phyloP scores from a whole-genome alignment of 192 early-diverging fungal species.

The Pecoramyces ruminantium region DNA sequence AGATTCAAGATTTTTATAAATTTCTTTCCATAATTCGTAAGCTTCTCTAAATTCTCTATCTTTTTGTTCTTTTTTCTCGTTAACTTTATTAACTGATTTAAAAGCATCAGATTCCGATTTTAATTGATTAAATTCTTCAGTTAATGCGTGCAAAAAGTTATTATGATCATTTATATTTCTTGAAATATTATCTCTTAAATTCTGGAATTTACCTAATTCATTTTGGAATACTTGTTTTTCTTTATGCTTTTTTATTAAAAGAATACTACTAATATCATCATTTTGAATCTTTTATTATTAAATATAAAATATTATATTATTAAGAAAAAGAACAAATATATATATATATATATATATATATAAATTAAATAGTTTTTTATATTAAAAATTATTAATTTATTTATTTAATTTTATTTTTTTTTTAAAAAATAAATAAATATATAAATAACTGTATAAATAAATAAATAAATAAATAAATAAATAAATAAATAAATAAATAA shows the following conservation, averaged over 20 bases:
- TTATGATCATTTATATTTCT: conserved; percentile 56
- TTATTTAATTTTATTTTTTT: no score
- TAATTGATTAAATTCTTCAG: conserved; percentile 46
- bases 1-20: conserved; percentile 45
- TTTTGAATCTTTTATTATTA: conserved; percentile 35
- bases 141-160: conserved; percentile 54
- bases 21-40: conserved; percentile 48
- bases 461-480: not conserved
- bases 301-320: no score
- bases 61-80: conserved; percentile 44
- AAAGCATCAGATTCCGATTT: conserved; percentile 16
- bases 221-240: conserved; percentile 74
- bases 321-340: not conserved
- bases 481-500: not conserved
- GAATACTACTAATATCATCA: conserved; percentile 73
- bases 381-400: no score
- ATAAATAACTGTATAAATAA: not conserved
- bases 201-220: conserved; percentile 82
- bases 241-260: conserved; percentile 67
- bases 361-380: no score
- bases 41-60: conserved; percentile 43
- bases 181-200: conserved; percentile 53
- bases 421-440: not conserved
- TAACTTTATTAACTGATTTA: conserved; percentile 50
- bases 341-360: not conserved